Percentiles rank a stretch among this genome's conserved stretches.
These are phyloP conservation scores for Pyronema omphalodes DNA, from an alignment of 495 filamentous ascomycete genomes.

Conservation along the genomic window DNA sequence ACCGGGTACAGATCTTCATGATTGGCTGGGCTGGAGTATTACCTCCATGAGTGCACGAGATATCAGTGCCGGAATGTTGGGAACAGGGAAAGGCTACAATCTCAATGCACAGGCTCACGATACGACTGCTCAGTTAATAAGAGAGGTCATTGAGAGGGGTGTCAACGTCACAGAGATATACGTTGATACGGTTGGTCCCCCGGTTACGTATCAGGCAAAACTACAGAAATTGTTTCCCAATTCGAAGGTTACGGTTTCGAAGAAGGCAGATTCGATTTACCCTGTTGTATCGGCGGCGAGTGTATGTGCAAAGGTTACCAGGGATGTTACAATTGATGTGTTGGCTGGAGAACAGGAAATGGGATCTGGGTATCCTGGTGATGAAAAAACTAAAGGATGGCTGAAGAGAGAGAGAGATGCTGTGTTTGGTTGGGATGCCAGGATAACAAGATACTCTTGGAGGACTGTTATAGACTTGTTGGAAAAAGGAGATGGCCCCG, in stretches of 20 bases:
- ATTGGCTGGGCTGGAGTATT: conserved; percentile 14
- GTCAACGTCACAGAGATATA: conserved; percentile 78
- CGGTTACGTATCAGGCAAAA: conserved; percentile 62
- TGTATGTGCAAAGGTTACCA: conserved; percentile 87
- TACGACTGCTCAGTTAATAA: conserved; percentile 72
- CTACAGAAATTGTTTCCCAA: conserved; percentile 71
- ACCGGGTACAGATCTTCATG: conserved; percentile 1
- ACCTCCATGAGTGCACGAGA: conserved; percentile 10
- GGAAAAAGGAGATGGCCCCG: conserved; percentile 39
- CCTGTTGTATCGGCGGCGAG: conserved; percentile 86
- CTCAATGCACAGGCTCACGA: conserved; percentile 97
- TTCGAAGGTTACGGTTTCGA: conserved; percentile 65
- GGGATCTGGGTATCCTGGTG: conserved; percentile 88
- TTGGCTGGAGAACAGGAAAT: conserved; percentile 38
- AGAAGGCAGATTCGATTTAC: conserved; percentile 88
- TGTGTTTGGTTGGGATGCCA: conserved; percentile 79
- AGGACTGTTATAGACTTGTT: conserved; percentile 85
- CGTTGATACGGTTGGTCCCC: conserved; percentile 84
- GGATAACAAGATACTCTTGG: conserved; percentile 84
- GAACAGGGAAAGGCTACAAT: conserved; percentile 43
- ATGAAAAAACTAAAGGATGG: conserved; percentile 65
- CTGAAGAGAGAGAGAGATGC: conserved; percentile 71
- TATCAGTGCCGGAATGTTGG: conserved; percentile 30
- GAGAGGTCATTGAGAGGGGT: conserved; percentile 49
- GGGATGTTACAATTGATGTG: conserved; percentile 72